A percentile compares a stretch with the other conserved stretches of the same genome.
Evolutionary conservation across 2,329 filamentous ascomycete genomes (phyloP).

Genomic region (Thielaviopsis populi): DNA sequence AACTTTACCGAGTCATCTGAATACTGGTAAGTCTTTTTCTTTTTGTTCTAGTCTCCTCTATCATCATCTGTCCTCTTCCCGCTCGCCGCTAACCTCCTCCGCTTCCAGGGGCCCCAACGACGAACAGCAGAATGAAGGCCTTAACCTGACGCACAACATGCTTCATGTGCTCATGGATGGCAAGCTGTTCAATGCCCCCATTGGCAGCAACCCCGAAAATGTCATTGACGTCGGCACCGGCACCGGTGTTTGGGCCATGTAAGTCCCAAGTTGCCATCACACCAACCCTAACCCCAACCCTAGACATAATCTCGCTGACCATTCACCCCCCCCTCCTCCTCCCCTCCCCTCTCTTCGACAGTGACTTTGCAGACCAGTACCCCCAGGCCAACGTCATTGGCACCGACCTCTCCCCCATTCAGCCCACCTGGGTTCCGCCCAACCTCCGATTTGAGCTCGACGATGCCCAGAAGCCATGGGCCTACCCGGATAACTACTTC

Average conservation of each 20-base stretch:
- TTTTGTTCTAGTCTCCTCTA: not conserved
- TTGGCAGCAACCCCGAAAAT: conserved; percentile 21
- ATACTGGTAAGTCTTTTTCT: conserved; percentile 19
- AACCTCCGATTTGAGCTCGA: conserved; percentile 51
- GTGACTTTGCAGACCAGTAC: conserved; percentile 33
- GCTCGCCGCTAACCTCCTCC: not conserved
- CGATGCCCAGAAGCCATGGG: conserved; percentile 38
- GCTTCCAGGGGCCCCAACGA: conserved; percentile 20
- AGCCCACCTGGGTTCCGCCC: conserved; percentile 38
- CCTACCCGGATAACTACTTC: conserved; percentile 33
- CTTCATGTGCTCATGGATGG: conserved; percentile 16
- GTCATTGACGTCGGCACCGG: conserved; percentile 25
- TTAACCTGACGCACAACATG: conserved; percentile 14
- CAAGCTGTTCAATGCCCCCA: conserved; percentile 17
- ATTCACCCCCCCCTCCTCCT: not conserved
- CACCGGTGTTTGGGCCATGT: conserved; percentile 25
- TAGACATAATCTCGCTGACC: not conserved
- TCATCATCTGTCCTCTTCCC: not conserved
- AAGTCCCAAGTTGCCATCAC: conserved; percentile 23
- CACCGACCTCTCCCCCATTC: conserved; percentile 43
- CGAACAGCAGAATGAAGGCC: conserved; percentile 20
- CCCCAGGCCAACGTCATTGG: conserved; percentile 34
- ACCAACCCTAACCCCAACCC: not conserved
- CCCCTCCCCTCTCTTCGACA: conserved; percentile 20
- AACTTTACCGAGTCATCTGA: conserved; percentile 21